Evolutionary conservation across 305 asterid genomes (phyloP).

Genomic region (Withania somnifera): DNA sequence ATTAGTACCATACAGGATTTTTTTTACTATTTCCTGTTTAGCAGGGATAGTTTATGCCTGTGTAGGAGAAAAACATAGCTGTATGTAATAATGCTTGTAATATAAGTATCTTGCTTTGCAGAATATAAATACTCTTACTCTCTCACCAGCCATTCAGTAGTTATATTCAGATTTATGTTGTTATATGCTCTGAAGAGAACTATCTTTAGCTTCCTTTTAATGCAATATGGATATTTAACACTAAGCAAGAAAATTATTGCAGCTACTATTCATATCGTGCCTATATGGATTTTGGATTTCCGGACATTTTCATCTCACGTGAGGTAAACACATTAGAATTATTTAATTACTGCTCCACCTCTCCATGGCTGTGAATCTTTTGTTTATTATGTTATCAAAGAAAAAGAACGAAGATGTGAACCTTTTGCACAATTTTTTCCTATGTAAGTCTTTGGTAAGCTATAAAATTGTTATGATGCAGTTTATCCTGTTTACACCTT

Average conservation of each 20-base stretch:
- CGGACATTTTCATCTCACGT: slow-evolving; percentile 85
- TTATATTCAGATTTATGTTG: neutral
- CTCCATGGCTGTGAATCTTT: neutral
- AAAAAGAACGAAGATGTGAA: neutral
- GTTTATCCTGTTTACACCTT: neutral
- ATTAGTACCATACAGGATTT: neutral
- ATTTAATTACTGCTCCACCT: neutral
- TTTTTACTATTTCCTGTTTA: neutral
- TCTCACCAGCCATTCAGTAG: neutral
- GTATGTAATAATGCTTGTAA: neutral
- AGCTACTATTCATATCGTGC: slow-evolving; percentile 89
- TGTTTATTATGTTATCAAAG: neutral
- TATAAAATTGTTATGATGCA: neutral
- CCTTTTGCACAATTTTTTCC: neutral
- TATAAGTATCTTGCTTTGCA: neutral
- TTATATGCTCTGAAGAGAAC: neutral
- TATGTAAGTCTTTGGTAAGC: neutral
- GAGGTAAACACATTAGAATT: slow-evolving; percentile 43
- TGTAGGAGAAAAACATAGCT: neutral
- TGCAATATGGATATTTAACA: neutral
- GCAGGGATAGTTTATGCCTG: neutral
- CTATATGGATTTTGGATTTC: slow-evolving; percentile 84
- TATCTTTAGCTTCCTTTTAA: neutral
- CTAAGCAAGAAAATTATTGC: slow-evolving; percentile 19
- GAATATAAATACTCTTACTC: neutral